Evolutionary conservation across 345 rosid genomes (phyloP).

Genomic region (Cardamine resedifolia): DNA sequence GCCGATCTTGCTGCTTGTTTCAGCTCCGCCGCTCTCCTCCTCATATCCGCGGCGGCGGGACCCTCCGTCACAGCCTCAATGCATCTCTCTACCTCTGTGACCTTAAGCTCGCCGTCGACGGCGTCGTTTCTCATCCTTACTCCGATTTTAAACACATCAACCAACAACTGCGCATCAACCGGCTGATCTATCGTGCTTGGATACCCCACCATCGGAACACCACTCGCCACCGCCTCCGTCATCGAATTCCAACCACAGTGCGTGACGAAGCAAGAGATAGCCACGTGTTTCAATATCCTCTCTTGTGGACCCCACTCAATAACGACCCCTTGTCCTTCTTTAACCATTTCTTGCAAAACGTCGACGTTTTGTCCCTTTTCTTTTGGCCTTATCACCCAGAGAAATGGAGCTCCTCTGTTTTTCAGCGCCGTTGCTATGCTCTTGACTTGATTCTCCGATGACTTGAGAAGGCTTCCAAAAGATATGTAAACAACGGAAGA

Average conservation of each 20-base stretch:
- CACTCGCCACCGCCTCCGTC: conserved; percentile 43
- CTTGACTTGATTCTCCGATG: conserved; percentile 39
- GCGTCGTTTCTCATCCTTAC: conserved; percentile 43
- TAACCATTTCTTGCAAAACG: conserved; percentile 35
- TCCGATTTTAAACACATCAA: conserved; percentile 48
- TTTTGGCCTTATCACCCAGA: conserved; percentile 52
- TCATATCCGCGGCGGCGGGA: conserved; percentile 27
- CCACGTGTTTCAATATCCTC: conserved; percentile 44
- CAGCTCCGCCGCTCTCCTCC: conserved; percentile 42
- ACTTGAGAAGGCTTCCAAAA: conserved; percentile 47
- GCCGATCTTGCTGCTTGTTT: conserved; percentile 41
- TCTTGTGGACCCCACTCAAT: conserved; percentile 59
- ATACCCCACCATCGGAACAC: conserved; percentile 52
- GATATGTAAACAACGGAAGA: conserved; percentile 61
- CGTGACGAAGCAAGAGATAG: conserved; percentile 51
- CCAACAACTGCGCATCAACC: conserved; percentile 37
- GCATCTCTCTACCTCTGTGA: conserved; percentile 46
- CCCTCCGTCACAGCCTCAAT: conserved; percentile 43
- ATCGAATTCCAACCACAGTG: conserved; percentile 67
- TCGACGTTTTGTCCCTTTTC: neutral
- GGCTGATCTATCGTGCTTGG: conserved; percentile 50
- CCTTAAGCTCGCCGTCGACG: conserved; percentile 35
- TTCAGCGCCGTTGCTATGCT: conserved; percentile 44
- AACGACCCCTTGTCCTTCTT: conserved; percentile 41
- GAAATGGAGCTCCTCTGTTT: conserved; percentile 40